Evolutionary conservation across 257 asterid genomes (phyloP), one percentile per base, ranked within the genome.

Genomic region (Scutellaria barbata): DNA sequence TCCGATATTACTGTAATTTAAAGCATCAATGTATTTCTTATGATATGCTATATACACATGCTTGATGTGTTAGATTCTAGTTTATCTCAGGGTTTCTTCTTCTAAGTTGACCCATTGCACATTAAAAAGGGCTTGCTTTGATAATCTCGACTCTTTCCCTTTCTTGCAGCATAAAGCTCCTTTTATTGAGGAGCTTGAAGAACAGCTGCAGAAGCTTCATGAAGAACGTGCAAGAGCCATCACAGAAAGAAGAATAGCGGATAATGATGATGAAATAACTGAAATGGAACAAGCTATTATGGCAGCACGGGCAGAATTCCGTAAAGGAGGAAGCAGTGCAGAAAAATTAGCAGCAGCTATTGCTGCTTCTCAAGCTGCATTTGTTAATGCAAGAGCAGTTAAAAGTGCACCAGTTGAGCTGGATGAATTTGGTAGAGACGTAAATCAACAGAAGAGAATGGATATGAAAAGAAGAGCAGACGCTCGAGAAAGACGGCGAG

Each of bases 161-260:
- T 22, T 65, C 45, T 82, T 77, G 76, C 90, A 95, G 99, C 86
- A 95, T 85, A 92, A 90, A 80, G 96, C 94, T 59, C 98, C 98
- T 62, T 89, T 68, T 79, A 92, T 95, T 20, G 98, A 92, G 82
- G 98, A 95, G 83, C 96, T 95, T 50, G 99, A 92, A 77, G 96
- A 92, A 61, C 96, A 87, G 69, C 84, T 92, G 86, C 95, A 87
- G 79, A 84, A 92, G 70, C 95, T 92, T 81, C 90, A 89, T 17
- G 92, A 92, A 86, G 85, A 92, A 71, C 95, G 94, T 68, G 98
- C 98, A 39, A 87, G 79, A 47, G 86, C 98, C 63, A 81, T 87
- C 62, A 18, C 72, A 46, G 96, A 92, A 76, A 88, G 99, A 82
- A 85, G 98, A 80, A 67, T 84, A 55, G 95, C 95, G 66, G 97